Evolutionary conservation across 1,139 yeast genomes (phyloP).

Genomic region (Taphrina confusa): DNA sequence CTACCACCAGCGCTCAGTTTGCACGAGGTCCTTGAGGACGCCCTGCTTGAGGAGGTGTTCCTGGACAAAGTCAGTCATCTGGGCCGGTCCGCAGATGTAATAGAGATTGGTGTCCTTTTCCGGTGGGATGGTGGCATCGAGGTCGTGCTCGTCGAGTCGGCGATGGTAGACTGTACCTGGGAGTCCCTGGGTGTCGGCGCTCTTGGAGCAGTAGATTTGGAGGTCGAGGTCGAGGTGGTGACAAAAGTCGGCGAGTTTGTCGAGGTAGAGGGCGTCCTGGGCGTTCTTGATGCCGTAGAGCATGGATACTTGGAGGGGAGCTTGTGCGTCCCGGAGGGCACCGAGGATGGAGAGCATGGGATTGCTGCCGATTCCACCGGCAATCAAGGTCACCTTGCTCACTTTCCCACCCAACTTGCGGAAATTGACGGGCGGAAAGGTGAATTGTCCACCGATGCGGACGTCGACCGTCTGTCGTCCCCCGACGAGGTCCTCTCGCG

Average conservation of each 20-base stretch:
- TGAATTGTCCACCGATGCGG: constrained; percentile 28
- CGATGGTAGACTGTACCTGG: constrained; percentile 14
- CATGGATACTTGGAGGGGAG: constrained; percentile 22
- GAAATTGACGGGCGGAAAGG: constrained; percentile 30
- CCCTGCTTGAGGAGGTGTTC: constrained; percentile 18
- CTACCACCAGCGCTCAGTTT: constrained; percentile 33
- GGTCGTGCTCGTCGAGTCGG: constrained; percentile 21
- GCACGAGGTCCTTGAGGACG: constrained; percentile 27
- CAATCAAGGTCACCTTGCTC: constrained; percentile 12
- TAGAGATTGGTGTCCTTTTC: constrained; percentile 20
- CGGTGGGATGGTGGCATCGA: constrained; percentile 3
- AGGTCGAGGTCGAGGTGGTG: constrained; percentile 2
- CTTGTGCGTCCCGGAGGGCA: constrained; percentile 25
- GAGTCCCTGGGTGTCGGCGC: constrained; percentile 20
- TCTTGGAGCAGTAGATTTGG: constrained; percentile 8
- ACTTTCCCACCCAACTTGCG: constrained; percentile 21
- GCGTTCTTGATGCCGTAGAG: constrained; percentile 28
- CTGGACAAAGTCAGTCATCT: constrained; percentile 31
- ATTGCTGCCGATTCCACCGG: constrained; percentile 29
- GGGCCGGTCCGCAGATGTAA: constrained; percentile 31
- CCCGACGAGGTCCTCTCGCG: background rate
- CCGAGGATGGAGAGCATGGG: constrained; percentile 29
- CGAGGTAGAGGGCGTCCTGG: constrained; percentile 23
- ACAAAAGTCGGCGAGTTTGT: constrained; percentile 9
- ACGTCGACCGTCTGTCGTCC: constrained; percentile 14